Percentiles rank a stretch among this genome's conserved stretches.
phyloP scores from a whole-genome alignment of 164 flowering plant species.

The Warburgia ugandensis region DNA sequence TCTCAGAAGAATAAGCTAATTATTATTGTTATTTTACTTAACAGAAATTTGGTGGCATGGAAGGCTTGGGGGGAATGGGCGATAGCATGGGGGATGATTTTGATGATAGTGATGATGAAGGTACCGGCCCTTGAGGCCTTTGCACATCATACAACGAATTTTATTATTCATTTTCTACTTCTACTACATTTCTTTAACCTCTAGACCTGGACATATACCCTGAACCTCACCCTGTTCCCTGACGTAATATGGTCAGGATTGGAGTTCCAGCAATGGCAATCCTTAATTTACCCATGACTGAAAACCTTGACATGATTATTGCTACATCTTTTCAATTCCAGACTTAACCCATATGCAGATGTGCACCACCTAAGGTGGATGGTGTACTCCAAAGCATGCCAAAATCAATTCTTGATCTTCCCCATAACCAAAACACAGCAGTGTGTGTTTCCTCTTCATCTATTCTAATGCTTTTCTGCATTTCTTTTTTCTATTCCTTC shows the following conservation, averaged over 20 bases:
- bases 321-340: background rate
- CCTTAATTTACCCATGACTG: too few species aligned
- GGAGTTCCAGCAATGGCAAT: too few species aligned
- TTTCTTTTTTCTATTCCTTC: constrained; percentile 1
- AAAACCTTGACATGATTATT: background rate
- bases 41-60: constrained; percentile 55
- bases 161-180: background rate
- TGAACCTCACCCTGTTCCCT: background rate
- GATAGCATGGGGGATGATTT: constrained; percentile 14
- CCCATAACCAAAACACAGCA: background rate
- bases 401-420: background rate
- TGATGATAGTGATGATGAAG: constrained; percentile 13
- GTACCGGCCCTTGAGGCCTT: background rate
- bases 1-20: constrained; percentile 3
- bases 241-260: background rate
- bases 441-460: background rate
- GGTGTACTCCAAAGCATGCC: too few species aligned
- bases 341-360: background rate
- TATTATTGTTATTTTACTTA: background rate
- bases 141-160: background rate
- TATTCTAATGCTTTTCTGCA: background rate
- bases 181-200: too few species aligned
- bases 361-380: too few species aligned
- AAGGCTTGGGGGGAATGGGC: constrained; percentile 29
- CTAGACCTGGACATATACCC: background rate